These are phyloP conservation scores for Colletotrichum somersetense DNA, from an alignment of 2,329 filamentous ascomycete species.

Conservation along the genomic window DNA sequence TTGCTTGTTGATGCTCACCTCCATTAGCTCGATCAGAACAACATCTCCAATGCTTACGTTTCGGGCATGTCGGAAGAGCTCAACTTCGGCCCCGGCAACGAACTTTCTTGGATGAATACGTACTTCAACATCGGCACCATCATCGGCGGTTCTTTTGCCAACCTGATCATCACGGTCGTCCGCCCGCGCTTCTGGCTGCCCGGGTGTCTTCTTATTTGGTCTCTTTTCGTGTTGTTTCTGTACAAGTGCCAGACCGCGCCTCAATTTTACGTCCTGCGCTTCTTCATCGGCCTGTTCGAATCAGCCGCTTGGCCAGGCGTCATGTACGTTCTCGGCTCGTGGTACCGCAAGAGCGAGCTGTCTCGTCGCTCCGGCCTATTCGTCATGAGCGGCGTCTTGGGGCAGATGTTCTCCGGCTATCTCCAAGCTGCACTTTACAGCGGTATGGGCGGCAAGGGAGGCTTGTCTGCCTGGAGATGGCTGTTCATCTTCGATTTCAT, in stretches of 20 bases:
- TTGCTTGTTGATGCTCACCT: background rate
- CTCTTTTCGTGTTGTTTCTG: constrained; percentile 55
- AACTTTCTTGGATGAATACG: constrained; percentile 60
- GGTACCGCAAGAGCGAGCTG: constrained; percentile 71
- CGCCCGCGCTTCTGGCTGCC: constrained; percentile 59
- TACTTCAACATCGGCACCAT: constrained; percentile 62
- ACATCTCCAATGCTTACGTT: constrained; percentile 63
- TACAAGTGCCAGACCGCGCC: constrained; percentile 54
- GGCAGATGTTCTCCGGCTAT: constrained; percentile 54
- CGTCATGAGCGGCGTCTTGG: constrained; percentile 68
- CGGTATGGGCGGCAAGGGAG: constrained; percentile 51
- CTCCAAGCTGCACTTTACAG: constrained; percentile 51
- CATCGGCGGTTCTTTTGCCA: constrained; percentile 58
- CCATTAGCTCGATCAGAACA: constrained; percentile 56
- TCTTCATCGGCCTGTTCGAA: constrained; percentile 68
- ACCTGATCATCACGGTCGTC: constrained; percentile 59
- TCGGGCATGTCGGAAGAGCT: constrained; percentile 63
- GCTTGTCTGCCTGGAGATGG: constrained; percentile 53
- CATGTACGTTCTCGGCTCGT: constrained; percentile 66
- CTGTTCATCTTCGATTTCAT: constrained; percentile 56
- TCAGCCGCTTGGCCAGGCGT: constrained; percentile 68
- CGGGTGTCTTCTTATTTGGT: constrained; percentile 53
- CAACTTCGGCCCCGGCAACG: constrained; percentile 54
- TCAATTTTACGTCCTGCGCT: constrained; percentile 62
- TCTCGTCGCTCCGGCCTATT: constrained; percentile 69